Evolutionary conservation across 805 yeast species (phyloP), one percentile per base, ranked within the genome.

Genomic region (Pichia californica): DNA sequence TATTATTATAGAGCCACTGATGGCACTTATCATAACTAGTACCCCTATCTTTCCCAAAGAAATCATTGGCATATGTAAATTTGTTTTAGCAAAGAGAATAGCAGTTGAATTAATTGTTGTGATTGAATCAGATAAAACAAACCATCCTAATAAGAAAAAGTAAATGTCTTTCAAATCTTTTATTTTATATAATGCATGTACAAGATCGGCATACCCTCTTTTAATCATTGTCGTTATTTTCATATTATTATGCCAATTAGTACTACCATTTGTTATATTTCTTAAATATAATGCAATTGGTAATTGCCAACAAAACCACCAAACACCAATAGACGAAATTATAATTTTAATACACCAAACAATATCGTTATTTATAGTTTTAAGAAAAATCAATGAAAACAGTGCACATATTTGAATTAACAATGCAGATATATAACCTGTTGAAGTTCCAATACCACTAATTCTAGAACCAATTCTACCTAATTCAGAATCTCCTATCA

Each of bases 21-120:
- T 80, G 1, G 91, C 93, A 47, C 74, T 78, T 1, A 79, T 48
- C 65, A 85, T 81, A 1, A 84, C 76, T 21, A 83, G 53, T 1
- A 83, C 71, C 10, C 91, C 86, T 23, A 84, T 73, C 10, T 73
- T 56, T 1, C 85, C 84, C 31, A 85, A 64, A 31, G 76, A 73
- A 25, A 84, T 69, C 2, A 89, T 79, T 4, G 75, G 64, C 93
- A 84, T 85, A 32, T 71, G 67, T 21, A 84, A 62, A 48, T 83
- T 83, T 0, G 85, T 75, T 41, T 79, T 78, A 2, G 93, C 86
- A 63, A 84, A 84, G 31, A 84, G 57, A 26, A 85, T 77, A 0
- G 93, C 91, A 0, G 93, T 81, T 1, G 88, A 79, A 57, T 83
- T 84, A 44, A 84, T 83, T 0, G 93, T 85, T 1, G 89, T 82